Base-by-base conservation (phyloP, 2,329 filamentous ascomycete genomes). In the Nemania sp. region DNA sequence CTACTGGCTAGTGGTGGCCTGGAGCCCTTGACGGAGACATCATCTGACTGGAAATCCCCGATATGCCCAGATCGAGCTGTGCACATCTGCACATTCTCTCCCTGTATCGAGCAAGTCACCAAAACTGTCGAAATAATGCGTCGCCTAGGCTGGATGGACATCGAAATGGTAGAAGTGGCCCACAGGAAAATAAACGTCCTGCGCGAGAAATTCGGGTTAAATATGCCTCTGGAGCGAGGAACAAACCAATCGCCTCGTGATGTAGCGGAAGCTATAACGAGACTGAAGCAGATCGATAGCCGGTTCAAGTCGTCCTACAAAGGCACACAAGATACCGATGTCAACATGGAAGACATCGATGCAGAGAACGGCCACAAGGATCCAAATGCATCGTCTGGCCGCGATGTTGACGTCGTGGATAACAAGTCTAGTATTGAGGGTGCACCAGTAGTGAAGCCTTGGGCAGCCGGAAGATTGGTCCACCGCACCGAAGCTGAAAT, bases 51-150 rank as follows among this genome's bases (percentile, higher is more conserved):
- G 82, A 77, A 85, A 18, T 90, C 88, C 0, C 85, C 88, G 0
- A 85, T 98, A 11, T 90, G 96, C 72, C 89, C 93, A 0, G 85
- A 86, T n/a, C 86, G 88, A 49, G 87, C 91, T 5, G 88, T 91
- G 1, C 87, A 96, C 76, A 87, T 99, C 62, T 99, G 96, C 83
- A 97, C 94, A 0, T 99, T 99, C 82, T 97, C 92, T 1, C 96
- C 96, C 0, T 99, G 96, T 80, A 97, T 99, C 72, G 96, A 99
- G 81, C 96, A 99, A 82, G 95, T 97, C 24, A 93, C 92, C 61
- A 89, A 90, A 64, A 98, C 96, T 0, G 90, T 97, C 62, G 91
- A 92, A 11, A 88, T 89, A 13, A 86, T 99, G 80, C 90, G 95
- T 62, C 87, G 89, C 43, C 83, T 94, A 6, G 93, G 93, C 61